These are phyloP conservation scores for Podila minutissima DNA, from an alignment of 192 early-diverging fungal genomes.

Conservation along the genomic window DNA sequence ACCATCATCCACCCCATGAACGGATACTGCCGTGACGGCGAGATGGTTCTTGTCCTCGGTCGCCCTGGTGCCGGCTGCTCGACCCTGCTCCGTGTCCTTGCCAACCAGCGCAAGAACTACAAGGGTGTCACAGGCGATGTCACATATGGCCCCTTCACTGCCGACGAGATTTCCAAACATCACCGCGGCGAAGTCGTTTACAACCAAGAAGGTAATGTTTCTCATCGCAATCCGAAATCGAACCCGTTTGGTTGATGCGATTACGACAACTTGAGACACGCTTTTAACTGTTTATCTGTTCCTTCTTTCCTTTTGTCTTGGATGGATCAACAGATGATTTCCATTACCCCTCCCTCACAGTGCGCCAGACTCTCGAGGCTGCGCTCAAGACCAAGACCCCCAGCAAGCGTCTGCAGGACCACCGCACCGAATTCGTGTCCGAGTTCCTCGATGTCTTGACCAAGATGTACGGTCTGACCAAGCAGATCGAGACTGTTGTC, in stretches of 20 bases:
- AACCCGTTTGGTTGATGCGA: not conserved
- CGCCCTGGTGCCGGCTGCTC: constrained; percentile 77
- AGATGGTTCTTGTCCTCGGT: constrained; percentile 76
- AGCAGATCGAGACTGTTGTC: constrained; percentile 75
- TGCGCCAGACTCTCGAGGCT: constrained; percentile 81
- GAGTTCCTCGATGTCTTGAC: constrained; percentile 68
- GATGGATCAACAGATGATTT: constrained; percentile 61
- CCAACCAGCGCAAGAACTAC: constrained; percentile 65
- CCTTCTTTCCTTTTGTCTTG: not conserved
- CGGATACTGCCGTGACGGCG: constrained; percentile 78
- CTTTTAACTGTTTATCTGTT: not conserved
- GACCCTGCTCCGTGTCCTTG: constrained; percentile 69
- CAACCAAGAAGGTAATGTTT: constrained; percentile 69
- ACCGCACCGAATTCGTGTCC: constrained; percentile 57
- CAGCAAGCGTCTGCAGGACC: constrained; percentile 59
- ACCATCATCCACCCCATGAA: constrained; percentile 67
- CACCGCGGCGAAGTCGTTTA: constrained; percentile 84
- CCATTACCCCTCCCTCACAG: constrained; percentile 83
- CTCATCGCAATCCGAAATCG: not conserved
- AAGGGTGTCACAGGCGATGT: constrained; percentile 63
- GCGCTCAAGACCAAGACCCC: constrained; percentile 80
- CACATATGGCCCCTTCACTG: constrained; percentile 73
- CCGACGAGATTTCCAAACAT: constrained; percentile 62
- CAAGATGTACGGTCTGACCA: constrained; percentile 67
- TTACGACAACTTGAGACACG: not conserved